Percentiles rank a stretch among this genome's conserved stretches.
These are phyloP conservation scores for Sungouiella thailandica DNA, from an alignment of 805 yeast species.

Conservation along the genomic window DNA sequence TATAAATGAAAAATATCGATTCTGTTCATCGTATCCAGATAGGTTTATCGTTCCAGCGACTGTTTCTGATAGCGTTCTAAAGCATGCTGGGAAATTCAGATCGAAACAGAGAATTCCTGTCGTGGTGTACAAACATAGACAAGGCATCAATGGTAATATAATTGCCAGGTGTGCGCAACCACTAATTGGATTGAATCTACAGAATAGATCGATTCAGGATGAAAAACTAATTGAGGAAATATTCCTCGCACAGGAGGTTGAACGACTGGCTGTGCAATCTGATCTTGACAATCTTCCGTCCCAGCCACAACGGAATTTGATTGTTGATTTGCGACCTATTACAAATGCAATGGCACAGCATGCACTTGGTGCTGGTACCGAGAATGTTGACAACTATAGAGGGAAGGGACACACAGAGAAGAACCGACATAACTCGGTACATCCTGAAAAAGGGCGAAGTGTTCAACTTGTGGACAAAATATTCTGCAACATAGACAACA, in stretches of 20 bases:
- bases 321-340: constrained; percentile 88
- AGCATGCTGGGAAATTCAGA: constrained; percentile 79
- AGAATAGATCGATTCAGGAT: constrained; percentile 85
- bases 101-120: constrained; percentile 85
- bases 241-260: constrained; percentile 51
- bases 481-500: constrained; percentile 88
- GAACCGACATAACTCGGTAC: constrained; percentile 6
- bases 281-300: constrained; percentile 20
- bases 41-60: constrained; percentile 64
- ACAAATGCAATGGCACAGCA: constrained; percentile 96
- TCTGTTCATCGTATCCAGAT: constrained; percentile 75
- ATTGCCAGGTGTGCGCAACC: constrained; percentile 93
- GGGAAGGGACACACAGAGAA: constrained; percentile 17
- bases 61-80: constrained; percentile 75
- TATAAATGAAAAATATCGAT: constrained; percentile 58
- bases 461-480: constrained; percentile 52
- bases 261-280: constrained; percentile 15
- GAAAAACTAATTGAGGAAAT: constrained; percentile 75
- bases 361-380: constrained; percentile 98
- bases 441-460: constrained; percentile 1
- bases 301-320: constrained; percentile 49
- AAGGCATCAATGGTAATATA: constrained; percentile 57
- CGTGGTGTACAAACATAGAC: constrained; percentile 65
- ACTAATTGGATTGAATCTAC: constrained; percentile 75
- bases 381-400: constrained; percentile 81